These are phyloP conservation scores for Trametopsis cervina DNA, from an alignment of 768 basidiomycete genomes.

Conservation along the genomic window DNA sequence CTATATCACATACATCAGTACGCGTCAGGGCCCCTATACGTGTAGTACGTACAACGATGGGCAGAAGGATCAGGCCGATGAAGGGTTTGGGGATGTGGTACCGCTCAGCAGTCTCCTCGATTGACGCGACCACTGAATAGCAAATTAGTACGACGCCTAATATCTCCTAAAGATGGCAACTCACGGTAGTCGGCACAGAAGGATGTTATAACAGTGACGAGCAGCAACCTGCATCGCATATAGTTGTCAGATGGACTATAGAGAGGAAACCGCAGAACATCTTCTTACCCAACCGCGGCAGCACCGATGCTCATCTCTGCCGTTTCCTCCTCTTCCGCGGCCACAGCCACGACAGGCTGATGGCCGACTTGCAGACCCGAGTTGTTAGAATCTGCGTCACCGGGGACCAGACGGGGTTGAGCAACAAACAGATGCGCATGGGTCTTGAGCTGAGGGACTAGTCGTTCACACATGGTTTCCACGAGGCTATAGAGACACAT, in stretches of 20 bases:
- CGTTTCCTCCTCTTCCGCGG: slow-evolving; percentile 34
- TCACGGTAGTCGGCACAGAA: slow-evolving; percentile 85
- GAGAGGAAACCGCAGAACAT: not conserved
- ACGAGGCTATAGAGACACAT: not conserved
- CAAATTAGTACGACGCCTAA: slow-evolving; percentile 2
- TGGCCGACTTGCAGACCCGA: not conserved
- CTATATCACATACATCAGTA: slow-evolving; percentile 26
- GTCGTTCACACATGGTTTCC: not conserved
- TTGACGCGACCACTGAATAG: slow-evolving; percentile 75
- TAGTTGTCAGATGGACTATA: not conserved
- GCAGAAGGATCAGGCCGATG: slow-evolving; percentile 81
- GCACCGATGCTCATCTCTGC: slow-evolving; percentile 62
- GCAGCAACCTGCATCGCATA: slow-evolving; percentile 51
- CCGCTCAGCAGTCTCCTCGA: slow-evolving; percentile 82
- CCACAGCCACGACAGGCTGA: too few species aligned
- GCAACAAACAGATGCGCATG: slow-evolving; percentile 57
- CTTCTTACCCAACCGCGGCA: slow-evolving; percentile 45
- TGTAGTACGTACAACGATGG: slow-evolving; percentile 62
- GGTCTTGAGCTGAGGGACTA: slow-evolving; percentile 50
- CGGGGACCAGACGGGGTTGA: slow-evolving; percentile 1
- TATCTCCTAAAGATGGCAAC: slow-evolving; percentile 22
- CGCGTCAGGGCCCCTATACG: not conserved
- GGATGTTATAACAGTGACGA: slow-evolving; percentile 73
- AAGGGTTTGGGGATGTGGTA: slow-evolving; percentile 80
- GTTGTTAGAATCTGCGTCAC: not conserved